phyloP scores from a whole-genome alignment of 2,329 filamentous ascomycete genomes.

The Aspergillus tubingensis region DNA sequence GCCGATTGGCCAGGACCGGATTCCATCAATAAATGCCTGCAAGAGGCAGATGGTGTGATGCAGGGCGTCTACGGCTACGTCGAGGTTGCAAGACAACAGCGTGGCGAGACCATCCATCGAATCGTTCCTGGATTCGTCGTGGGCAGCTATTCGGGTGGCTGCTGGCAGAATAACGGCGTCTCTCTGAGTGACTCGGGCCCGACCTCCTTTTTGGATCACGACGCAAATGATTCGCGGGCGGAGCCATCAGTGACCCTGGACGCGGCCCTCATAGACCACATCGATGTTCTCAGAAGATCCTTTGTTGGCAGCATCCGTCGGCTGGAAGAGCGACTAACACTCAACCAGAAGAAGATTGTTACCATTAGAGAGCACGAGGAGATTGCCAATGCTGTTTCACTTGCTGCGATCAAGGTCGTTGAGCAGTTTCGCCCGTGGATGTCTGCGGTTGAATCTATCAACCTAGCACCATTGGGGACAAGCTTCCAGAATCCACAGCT shows the following conservation, averaged over 20 bases:
- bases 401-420: conserved; percentile 74
- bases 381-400: conserved; percentile 80
- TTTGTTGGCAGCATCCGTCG: conserved; percentile 84
- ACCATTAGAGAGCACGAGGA: conserved; percentile 75
- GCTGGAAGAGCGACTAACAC: conserved; percentile 77
- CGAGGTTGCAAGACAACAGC: conserved; percentile 88
- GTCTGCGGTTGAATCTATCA: conserved; percentile 85
- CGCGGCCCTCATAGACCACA: conserved; percentile 71
- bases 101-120: conserved; percentile 90
- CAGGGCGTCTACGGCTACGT: conserved; percentile 95
- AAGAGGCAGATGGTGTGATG: conserved; percentile 95
- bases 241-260: conserved; percentile 78
- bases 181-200: conserved; percentile 65
- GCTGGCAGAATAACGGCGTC: conserved; percentile 73
- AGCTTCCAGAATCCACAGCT: conserved; percentile 82
- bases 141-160: conserved; percentile 79
- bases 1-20: conserved; percentile 94
- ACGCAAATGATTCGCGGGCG: conserved; percentile 71
- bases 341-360: conserved; percentile 82
- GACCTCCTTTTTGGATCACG: conserved; percentile 76
- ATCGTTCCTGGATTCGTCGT: conserved; percentile 91
- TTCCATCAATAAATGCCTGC: conserved; percentile 89
- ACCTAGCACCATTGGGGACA: conserved; percentile 75
- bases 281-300: conserved; percentile 83
- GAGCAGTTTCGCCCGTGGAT: conserved; percentile 91